Base-by-base conservation (phyloP, 164 flowering plant genomes). In the Umbilicus rupestris region DNA sequence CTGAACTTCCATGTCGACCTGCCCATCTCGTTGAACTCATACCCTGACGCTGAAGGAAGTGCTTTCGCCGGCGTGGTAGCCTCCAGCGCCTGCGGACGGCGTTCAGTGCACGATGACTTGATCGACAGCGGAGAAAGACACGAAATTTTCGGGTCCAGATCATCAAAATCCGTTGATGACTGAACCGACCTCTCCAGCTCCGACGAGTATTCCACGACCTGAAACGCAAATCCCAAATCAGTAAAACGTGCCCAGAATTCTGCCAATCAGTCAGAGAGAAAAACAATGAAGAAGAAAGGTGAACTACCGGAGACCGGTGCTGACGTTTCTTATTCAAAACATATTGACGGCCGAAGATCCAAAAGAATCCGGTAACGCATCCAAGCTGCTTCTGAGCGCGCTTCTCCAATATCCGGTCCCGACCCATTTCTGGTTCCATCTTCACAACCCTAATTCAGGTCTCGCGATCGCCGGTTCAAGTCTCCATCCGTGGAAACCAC, bases 341-440 rank as follows among this genome's bases (percentile, higher is more conserved):
- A 59, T 87, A 96, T 63, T 83, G 80, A 60, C 98, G 92, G 67
- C 90, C 96, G 66, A 93, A 93, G 66, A 93, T 68, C 60, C 89
- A 92, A 49, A 86, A 81, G 71, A 90, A 88, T 1, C 97, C 96
- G 39, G 96, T 82, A 94, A 93, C 87, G 79, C 98, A 93, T 9
- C 97, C 97, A 85, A 87, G 87, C 65, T 88, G 95, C 69, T 85
- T 90, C 79, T 84, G 81, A 2, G 88, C 78, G 68, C 83, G 87
- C 74, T 84, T 92, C 81, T 88, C 90, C 55, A 84, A 69, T 33
- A 76, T 82, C 79, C 73, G 84, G 14, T 87, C 89, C 9, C 77
- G 83, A 1, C 74, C 41, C 11, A 79, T 57, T 14, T 80, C 84
- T 10, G 83, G 72, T 78, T 78, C 78, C 84, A 79, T 83, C 64